Evolutionary conservation across 73 alveolate genomes (phyloP).

Genomic region (Paraurostyla sp.): DNA sequence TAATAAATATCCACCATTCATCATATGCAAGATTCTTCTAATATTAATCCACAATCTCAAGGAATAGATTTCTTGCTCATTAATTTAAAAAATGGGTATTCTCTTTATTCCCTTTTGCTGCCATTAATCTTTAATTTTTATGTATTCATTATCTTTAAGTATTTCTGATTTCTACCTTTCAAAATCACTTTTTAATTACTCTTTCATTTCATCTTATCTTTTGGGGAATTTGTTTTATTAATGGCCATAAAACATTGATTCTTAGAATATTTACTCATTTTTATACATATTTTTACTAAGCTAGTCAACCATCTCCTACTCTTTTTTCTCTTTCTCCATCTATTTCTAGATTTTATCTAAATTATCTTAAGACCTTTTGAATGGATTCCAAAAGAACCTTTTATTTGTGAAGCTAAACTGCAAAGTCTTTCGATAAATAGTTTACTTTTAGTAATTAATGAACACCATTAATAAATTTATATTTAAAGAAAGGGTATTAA

Average conservation of each 20-base stretch:
- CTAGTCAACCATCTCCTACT: background rate
- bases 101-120: background rate
- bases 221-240: conserved; percentile 28
- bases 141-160: background rate
- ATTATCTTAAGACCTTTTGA: background rate
- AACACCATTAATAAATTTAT: background rate
- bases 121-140: background rate
- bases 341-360: background rate
- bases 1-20: background rate
- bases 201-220: background rate
- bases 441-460: background rate
- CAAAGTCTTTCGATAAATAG: no score
- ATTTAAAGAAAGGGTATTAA: background rate
- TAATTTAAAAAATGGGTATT: conserved; percentile 1
- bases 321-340: background rate
- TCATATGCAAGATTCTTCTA: background rate
- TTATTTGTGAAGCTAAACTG: no score
- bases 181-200: background rate
- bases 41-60: background rate
- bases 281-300: background rate
- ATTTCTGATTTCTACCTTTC: background rate
- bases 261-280: background rate
- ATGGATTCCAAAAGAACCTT: background rate
- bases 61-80: background rate
- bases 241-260: conserved; percentile 1